Evolutionary conservation across 1,284 basidiomycete species (phyloP), one percentile per base, ranked within the genome.

Genomic region (Sporisorium scitamineum): DNA sequence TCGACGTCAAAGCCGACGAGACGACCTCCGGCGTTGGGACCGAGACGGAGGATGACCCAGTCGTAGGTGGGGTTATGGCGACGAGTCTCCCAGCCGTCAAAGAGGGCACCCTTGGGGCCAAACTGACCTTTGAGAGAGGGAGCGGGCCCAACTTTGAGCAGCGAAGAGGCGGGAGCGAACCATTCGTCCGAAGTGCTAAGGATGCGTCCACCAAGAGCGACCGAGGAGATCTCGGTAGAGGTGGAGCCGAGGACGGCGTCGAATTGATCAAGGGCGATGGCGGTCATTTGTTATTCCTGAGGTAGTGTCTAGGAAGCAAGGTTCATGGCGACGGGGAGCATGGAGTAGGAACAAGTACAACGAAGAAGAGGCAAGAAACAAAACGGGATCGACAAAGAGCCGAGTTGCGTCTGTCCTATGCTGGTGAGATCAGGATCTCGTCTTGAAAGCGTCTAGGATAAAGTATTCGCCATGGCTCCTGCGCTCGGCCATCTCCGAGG

Each of bases 21-120:
- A 4, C 58, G 87, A 5, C 88, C 89, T 0, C 93, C 93, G 7
- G 90, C 80, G 0, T 84, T 88, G 0, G 93, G 91, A 1, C 94
- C 96, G 4, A 99, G 89, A 80, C 92, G 90, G 82, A 99, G 90
- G 84, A 97, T 94, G 62, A 83, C 94, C 96, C 97, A 98, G 86
- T 99, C 97, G 83, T 91, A 91, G 3, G 89, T 85, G 0, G 92
- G 90, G 86, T 97, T 97, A 86, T 99, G 96, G 74, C 96, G 88
- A 41, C 94, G 88, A 20, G 90, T 90, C 86, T 99, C 96, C 96
- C 96, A 99, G 56, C 95, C 96, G 80, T 93, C 94, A 86, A 90
- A 99, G 39, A 98, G 87, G 0, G 96, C 96, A 27, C 96, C 96
- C 54, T 95, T 96, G 1, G 95, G 94, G 1, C 96, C 96, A 81